These are phyloP conservation scores for Trichoderma sp. DNA, from an alignment of 2,329 filamentous ascomycete genomes.

Conservation along the genomic window DNA sequence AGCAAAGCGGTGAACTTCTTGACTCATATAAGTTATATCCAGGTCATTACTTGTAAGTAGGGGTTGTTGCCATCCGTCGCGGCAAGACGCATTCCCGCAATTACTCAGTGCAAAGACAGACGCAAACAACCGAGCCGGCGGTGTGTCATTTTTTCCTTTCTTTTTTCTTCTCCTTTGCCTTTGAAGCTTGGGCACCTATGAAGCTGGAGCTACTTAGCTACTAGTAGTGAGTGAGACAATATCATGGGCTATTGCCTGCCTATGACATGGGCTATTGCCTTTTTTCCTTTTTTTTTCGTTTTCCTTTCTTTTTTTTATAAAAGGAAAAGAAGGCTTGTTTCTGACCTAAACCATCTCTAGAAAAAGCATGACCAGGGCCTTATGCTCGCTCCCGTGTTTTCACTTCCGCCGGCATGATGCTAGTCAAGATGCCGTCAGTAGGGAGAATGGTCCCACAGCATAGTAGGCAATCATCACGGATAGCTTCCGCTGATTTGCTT, in stretches of 20 bases:
- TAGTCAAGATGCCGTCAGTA: not conserved
- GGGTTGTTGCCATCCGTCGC: not conserved
- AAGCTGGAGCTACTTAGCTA: not conserved
- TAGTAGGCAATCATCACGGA: not conserved
- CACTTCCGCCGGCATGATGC: not conserved
- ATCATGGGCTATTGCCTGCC: not conserved
- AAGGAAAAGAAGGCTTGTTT: constrained; percentile 1
- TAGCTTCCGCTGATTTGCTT: not conserved
- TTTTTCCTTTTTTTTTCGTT: not conserved
- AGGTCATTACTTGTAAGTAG: not conserved
- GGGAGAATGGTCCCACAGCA: not conserved
- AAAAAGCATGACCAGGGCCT: not conserved
- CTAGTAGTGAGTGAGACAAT: not conserved
- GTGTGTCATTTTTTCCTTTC: not conserved
- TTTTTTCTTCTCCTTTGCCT: not conserved
- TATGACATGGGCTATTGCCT: not conserved
- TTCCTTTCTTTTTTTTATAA: not conserved
- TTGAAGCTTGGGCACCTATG: not conserved
- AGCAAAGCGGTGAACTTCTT: not conserved
- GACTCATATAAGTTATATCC: not conserved
- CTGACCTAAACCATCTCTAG: not conserved
- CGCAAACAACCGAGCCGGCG: not conserved
- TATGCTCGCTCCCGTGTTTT: not conserved
- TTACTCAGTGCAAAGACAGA: not conserved
- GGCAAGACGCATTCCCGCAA: not conserved